These are phyloP conservation scores for Ophiocordyceps camponoti-rufipedis DNA, from an alignment of 2,329 filamentous ascomycete species.

Conservation along the genomic window DNA sequence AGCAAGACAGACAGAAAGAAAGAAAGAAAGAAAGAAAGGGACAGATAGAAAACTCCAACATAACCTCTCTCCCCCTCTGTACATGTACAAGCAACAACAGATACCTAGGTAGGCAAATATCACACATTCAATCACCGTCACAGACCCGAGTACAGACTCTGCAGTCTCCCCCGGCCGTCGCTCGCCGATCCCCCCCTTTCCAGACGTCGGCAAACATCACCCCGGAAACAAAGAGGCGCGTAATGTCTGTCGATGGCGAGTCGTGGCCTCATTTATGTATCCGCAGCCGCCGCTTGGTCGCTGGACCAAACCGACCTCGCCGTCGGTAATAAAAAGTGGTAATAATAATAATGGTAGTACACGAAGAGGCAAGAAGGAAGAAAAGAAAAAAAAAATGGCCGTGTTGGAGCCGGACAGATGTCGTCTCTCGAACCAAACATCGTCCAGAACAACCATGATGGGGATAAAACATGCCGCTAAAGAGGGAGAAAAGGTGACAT, in stretches of 20 bases:
- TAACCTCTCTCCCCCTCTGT: not conserved
- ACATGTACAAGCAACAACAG: not conserved
- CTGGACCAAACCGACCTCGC: not conserved
- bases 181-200: no score
- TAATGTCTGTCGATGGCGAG: no score
- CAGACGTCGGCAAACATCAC: no score
- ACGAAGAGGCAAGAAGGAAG: not conserved
- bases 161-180: no score
- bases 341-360: not conserved
- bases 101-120: not conserved
- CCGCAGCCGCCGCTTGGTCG: not conserved
- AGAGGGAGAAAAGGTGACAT: no score
- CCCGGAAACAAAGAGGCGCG: no score
- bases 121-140: not conserved
- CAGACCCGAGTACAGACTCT: not conserved
- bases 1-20: not conserved
- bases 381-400: not conserved
- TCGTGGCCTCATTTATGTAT: not conserved
- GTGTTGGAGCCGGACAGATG: no score
- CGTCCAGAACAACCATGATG: no score
- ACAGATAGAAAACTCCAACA: not conserved
- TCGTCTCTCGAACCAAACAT: no score
- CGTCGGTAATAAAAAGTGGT: not conserved
- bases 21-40: not conserved
- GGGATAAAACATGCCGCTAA: not conserved